Base-by-base conservation (phyloP, 148 eudicot genomes). In the Rhododendron simsii region DNA sequence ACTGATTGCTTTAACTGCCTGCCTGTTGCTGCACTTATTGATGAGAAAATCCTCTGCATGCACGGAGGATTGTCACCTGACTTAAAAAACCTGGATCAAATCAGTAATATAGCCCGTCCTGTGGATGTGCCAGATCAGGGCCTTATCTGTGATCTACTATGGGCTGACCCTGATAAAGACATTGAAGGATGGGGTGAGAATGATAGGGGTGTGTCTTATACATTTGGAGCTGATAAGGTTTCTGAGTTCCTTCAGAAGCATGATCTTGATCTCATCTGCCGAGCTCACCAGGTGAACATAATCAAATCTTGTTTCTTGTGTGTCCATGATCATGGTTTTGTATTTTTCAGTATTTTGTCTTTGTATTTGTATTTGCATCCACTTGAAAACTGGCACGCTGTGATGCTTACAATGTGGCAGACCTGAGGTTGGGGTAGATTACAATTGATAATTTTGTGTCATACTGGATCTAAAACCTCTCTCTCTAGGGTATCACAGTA, bases 81-180 rank as follows among this genome's bases (percentile, higher is more conserved):
- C 85, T 89, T 94, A 84, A 90, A 91, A 82, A 88, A 89, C 86
- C 67, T 94, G 90, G 95, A 93, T 90, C 92, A 93, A 86, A 93
- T 94, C n/a, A 91, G 96, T 84, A 92, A 90, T 80, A 90, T 92
- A 77, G 90, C 95, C 85, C 94, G 96, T 20, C 96, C 96, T 53
- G 88, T 90, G n/a, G 95, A 94, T 85, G 96, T 94, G 28, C 96
- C 96, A 45, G 96, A 94, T 92, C 92, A 93, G 87, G 96, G 96
- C 44, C 92, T 94, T 89, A 86, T 94, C 55, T 93, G 94, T 87
- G 96, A 94, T 86, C 78, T 94, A 76, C 87, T 94, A 79, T 94
- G 96, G 96, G 91, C 95, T 86, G 96, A 94, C 86, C 96, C 95
- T 57, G 95, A 94, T 83, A 94, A 92, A 88, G 96, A 94, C 67